Percentiles rank a stretch among this genome's conserved stretches.
These are phyloP conservation scores for Lasiodiplodia theobromae DNA, from an alignment of 2,329 filamentous ascomycete genomes.

Conservation along the genomic window DNA sequence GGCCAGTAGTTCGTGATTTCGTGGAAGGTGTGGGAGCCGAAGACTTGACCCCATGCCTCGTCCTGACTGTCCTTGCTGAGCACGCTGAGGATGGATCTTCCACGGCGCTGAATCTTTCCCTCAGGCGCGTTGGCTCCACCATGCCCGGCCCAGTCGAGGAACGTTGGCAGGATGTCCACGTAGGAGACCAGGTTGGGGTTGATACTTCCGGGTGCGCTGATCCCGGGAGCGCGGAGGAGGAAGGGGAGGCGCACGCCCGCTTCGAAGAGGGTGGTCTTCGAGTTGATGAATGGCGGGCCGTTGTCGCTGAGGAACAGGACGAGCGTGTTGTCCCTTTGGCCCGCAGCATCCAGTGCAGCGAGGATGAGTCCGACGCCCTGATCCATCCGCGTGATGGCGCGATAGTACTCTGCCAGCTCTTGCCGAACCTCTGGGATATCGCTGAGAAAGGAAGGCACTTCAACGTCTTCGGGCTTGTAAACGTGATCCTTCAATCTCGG, in stretches of 20 bases:
- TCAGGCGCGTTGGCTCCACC: background rate
- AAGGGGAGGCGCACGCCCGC: slow-evolving; percentile 55
- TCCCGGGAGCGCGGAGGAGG: slow-evolving; percentile 48
- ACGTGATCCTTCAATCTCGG: slow-evolving; percentile 31
- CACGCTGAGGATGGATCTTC: slow-evolving; percentile 51
- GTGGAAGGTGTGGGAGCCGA: slow-evolving; percentile 61
- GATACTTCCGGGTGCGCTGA: slow-evolving; percentile 34
- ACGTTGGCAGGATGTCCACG: slow-evolving; percentile 56
- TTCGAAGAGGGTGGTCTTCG: slow-evolving; percentile 60
- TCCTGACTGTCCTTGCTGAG: slow-evolving; percentile 32
- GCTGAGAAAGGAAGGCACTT: slow-evolving; percentile 51
- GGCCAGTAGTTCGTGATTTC: slow-evolving; percentile 61
- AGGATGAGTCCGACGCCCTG: slow-evolving; percentile 53
- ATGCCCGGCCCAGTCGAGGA: slow-evolving; percentile 43
- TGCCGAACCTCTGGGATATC: slow-evolving; percentile 50
- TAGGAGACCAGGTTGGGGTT: slow-evolving; percentile 57
- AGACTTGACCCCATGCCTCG: slow-evolving; percentile 45
- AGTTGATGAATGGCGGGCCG: slow-evolving; percentile 59
- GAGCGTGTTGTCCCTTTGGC: slow-evolving; percentile 48
- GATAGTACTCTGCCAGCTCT: slow-evolving; percentile 53
- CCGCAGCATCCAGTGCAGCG: slow-evolving; percentile 42
- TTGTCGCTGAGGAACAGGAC: slow-evolving; percentile 60
- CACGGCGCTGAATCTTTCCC: slow-evolving; percentile 31
- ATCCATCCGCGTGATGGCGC: slow-evolving; percentile 52
- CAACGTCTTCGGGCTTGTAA: slow-evolving; percentile 46